These are phyloP conservation scores for Centella asiatica DNA, from an alignment of 129 eudicot species.

Conservation along the genomic window DNA sequence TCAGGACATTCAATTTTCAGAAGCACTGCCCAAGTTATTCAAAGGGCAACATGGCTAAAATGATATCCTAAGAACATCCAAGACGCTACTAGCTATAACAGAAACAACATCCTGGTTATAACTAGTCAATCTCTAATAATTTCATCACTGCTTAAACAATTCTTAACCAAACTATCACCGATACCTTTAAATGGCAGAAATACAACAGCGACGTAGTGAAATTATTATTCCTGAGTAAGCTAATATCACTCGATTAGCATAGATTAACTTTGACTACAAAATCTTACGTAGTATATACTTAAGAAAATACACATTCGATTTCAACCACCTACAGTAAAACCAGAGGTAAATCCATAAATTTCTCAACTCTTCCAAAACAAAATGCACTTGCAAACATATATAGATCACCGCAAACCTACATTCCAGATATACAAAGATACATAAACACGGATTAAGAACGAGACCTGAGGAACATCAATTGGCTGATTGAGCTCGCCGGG, in stretches of 20 bases:
- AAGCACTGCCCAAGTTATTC: no score
- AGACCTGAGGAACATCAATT: conserved; percentile 79
- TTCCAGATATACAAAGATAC: no score
- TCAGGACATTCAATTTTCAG: no score
- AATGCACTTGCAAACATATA: background rate
- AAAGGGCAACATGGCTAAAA: background rate
- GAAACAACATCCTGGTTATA: background rate
- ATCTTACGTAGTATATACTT: no score
- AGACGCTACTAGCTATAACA: background rate
- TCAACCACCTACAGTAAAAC: no score
- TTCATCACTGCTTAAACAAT: background rate
- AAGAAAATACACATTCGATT: no score
- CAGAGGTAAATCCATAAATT: no score
- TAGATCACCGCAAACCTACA: background rate
- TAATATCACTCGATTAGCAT: no score
- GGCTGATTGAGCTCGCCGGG: conserved; percentile 98
- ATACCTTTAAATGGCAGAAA: no score
- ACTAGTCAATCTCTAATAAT: background rate
- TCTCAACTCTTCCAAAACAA: background rate
- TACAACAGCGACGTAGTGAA: no score
- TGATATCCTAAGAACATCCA: background rate
- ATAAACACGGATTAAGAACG: conserved; percentile 1
- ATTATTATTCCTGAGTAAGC: no score
- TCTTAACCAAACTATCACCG: background rate
- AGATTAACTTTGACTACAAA: no score